Base-by-base conservation (phyloP, 768 basidiomycete species). In the Trametes sanguinea region DNA sequence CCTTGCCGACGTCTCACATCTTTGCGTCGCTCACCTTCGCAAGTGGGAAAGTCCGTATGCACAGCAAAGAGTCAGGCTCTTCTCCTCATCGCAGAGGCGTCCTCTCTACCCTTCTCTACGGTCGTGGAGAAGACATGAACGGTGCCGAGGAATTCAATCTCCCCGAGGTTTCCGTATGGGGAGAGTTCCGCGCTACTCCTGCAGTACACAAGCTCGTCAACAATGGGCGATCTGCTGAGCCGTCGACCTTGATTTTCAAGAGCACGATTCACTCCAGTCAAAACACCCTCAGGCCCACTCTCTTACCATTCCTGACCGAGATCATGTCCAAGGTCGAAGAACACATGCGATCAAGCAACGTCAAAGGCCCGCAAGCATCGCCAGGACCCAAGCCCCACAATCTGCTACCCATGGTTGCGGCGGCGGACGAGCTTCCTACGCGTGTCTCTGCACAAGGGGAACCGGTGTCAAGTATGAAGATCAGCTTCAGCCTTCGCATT, bases 401-500 rank as follows among this genome's bases (percentile, higher is more conserved):
- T 29, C 63, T 54, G 50, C 32, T 68, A 30, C 65, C 61, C 11
- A 22, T 51, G 4, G 27, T 62, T 7, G 16, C 39, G 0, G 54
- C 76, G 32, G 48, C 32, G 4, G 60, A 61, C 4, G 55, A 60
- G 1, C 33, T 55, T 6, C 44, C 62, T 9, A 63, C 65, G 22
- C 60, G 68, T 33, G 58, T 50, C 3, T 32, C 68, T 7, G 7
- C 60, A 3, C 57, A 43, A n/a, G 30, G 30, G 32, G 64, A 74
- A 43, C 57, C 73, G 16, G 57, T 76, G 17, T 78, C 82, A 17
- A 80, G 83, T 61, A 78, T 94, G 71, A 86, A 87, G 57, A 85
- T 96, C 66, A 90, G 84, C 62, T 85, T 97, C 75, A 94, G 92
- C 67, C 80, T 98, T 37, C 90, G 92, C 32, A 96, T 98, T 66